A percentile compares a stretch with the other conserved stretches of the same genome.
These are phyloP conservation scores for Saccharomyces pastorianus DNA, from an alignment of 1,139 yeast species.

Conservation along the genomic window DNA sequence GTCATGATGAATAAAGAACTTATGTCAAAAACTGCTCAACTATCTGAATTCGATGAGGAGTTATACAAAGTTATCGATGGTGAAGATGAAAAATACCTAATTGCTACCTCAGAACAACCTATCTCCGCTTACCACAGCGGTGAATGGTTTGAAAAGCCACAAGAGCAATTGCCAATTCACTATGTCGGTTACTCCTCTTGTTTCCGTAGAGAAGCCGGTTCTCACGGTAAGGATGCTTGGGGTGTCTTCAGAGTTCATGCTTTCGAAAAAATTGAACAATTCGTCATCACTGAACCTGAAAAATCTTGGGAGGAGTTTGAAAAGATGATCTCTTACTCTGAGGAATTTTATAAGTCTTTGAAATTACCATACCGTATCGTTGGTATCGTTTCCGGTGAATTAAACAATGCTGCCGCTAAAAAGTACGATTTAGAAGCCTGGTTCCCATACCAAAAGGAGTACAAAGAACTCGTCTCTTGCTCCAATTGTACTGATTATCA, in stretches of 20 bases:
- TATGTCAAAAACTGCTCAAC: constrained; percentile 98
- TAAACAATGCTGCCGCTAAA: constrained; percentile 98
- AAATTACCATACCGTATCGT: constrained; percentile 95
- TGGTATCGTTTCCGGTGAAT: constrained; percentile 96
- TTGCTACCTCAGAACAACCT: constrained; percentile 99
- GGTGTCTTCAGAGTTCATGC: constrained; percentile 99
- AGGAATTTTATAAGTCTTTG: constrained; percentile 86
- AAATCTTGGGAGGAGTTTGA: constrained; percentile 97
- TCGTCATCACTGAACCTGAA: constrained; percentile 92
- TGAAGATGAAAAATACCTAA: constrained; percentile 91
- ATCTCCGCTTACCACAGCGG: constrained; percentile 95
- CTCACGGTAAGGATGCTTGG: constrained; percentile 99
- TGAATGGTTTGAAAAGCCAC: constrained; percentile 98
- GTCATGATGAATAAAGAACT: constrained; percentile 99
- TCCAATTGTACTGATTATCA: constrained; percentile 99
- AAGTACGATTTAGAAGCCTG: constrained; percentile 98
- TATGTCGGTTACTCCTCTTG: constrained; percentile 98
- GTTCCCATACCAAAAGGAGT: constrained; percentile 99
- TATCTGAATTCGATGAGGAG: constrained; percentile 96
- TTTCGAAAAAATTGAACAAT: constrained; percentile 96
- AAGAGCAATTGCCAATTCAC: constrained; percentile 90
- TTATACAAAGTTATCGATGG: constrained; percentile 95
- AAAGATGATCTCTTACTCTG: constrained; percentile 83
- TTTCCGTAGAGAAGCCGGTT: constrained; percentile 99
- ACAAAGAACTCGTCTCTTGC: constrained; percentile 95